Evolutionary conservation across 2,329 filamentous ascomycete species (phyloP).

Genomic region (Ilyonectria robusta): DNA sequence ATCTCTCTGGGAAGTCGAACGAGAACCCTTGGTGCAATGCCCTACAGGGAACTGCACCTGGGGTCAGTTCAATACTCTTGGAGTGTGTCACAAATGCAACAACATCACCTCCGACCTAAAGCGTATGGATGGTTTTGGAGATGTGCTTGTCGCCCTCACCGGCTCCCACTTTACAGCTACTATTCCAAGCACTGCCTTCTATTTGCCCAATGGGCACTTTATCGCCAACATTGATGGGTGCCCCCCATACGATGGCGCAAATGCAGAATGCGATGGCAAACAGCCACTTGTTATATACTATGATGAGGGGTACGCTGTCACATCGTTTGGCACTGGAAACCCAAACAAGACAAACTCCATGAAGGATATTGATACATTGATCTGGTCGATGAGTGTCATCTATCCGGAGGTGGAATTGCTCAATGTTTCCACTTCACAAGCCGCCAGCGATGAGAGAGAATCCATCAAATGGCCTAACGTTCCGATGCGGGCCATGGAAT

Average conservation of each 20-base stretch:
- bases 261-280: not conserved
- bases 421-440: not conserved
- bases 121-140: constrained; percentile 9
- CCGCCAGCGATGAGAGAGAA: not conserved
- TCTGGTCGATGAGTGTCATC: constrained; percentile 35
- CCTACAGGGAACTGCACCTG: constrained; percentile 40
- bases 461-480: constrained; percentile 24
- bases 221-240: constrained; percentile 20
- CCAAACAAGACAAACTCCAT: constrained; percentile 31
- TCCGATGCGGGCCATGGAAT: constrained; percentile 21
- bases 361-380: constrained; percentile 32
- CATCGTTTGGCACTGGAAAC: constrained; percentile 32
- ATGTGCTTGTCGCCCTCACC: not conserved
- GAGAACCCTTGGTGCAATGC: constrained; percentile 30
- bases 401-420: constrained; percentile 18
- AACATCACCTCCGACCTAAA: constrained; percentile 35
- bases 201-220: constrained; percentile 24
- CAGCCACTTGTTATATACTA: constrained; percentile 1
- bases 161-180: not conserved
- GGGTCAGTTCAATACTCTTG: constrained; percentile 39
- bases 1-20: constrained; percentile 12
- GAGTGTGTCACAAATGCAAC: constrained; percentile 40
- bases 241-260: constrained; percentile 5
- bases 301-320: constrained; percentile 19
- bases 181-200: constrained; percentile 15